Base-by-base conservation (phyloP, 2,329 filamentous ascomycete species). In the Penicillium freii region DNA sequence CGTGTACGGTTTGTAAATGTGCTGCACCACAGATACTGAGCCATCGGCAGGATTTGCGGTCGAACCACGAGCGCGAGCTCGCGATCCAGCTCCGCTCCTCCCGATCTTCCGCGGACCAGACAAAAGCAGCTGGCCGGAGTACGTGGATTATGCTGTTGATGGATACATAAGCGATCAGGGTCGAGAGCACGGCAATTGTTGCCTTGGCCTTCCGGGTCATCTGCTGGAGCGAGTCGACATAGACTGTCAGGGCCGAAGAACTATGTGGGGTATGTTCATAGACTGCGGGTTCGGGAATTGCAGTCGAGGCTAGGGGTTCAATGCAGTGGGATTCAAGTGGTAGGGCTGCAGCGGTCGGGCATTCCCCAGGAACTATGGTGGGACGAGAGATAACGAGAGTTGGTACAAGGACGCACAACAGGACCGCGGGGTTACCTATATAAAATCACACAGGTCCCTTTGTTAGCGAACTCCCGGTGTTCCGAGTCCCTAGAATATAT, bases 21-120 rank as follows among this genome's bases (percentile, higher is more conserved):
- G 88, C 80, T n/a, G 90, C 72, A 25, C 91, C 91, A 70, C 92
- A 96, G 29, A 95, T 73, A 34, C 89, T 83, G 42, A 96, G 76
- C 88, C 88, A 95, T 45, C 85, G 84, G 71, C 92, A 96, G 8
- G 85, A 79, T 69, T 91, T 91, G 33, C 89, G 82, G 72, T 92
- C 89, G 58, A 87, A 73, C 83, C 88, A 92, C 67, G 87, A 87
- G 38, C 85, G 85, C 15, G 88, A 90, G 19, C 83, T 87, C 45
- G 84, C 80, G 47, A 92, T 84, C 89, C 89, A 93, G 63, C 75
- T 77, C 57, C 77, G 76, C 70, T 91, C 87, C 63, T 87, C 84
- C 51, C 79, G 76, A 49, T 82, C 81, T 73, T 87, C 86, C 50
- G 84, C 84, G 36, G 80, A 80, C 75, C 75, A 78, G 58, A 82